phyloP scores from a whole-genome alignment of 2,329 filamentous ascomycete genomes.

The Epichloe bromicola region DNA sequence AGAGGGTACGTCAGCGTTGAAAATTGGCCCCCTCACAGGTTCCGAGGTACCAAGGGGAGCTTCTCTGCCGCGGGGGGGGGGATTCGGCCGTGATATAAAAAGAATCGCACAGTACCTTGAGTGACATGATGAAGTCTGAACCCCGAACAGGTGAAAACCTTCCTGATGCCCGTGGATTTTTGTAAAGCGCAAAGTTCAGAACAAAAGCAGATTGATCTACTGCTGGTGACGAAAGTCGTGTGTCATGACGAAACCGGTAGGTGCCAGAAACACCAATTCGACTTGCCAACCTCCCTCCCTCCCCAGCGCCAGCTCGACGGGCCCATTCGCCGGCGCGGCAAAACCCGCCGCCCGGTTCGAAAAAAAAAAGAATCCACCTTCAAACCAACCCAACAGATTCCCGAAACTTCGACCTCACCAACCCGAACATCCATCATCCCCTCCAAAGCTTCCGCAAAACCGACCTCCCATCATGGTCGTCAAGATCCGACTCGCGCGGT shows the following conservation, averaged over 20 bases:
- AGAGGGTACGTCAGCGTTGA: neutral
- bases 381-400: neutral
- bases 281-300: too few species aligned
- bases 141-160: neutral
- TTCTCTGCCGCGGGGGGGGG: too few species aligned
- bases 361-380: constrained; percentile 7
- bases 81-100: neutral
- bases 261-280: too few species aligned
- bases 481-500: constrained; percentile 85
- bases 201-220: too few species aligned
- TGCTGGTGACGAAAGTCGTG: neutral
- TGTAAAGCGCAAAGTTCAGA: neutral
- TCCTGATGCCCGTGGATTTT: neutral
- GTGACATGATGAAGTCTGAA: neutral
- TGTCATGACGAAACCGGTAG: too few species aligned
- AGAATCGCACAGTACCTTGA: neutral
- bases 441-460: neutral
- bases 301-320: too few species aligned
- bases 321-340: constrained; percentile 18
- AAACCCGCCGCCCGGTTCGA: constrained; percentile 22
- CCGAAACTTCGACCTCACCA: neutral
- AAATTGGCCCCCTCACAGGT: neutral
- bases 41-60: too few species aligned
- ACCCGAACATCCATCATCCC: neutral
- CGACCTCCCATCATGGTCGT: constrained; percentile 57